Evolutionary conservation across 352 stramenopile species (phyloP).

Genomic region (Globisporangium recalcitrans): DNA sequence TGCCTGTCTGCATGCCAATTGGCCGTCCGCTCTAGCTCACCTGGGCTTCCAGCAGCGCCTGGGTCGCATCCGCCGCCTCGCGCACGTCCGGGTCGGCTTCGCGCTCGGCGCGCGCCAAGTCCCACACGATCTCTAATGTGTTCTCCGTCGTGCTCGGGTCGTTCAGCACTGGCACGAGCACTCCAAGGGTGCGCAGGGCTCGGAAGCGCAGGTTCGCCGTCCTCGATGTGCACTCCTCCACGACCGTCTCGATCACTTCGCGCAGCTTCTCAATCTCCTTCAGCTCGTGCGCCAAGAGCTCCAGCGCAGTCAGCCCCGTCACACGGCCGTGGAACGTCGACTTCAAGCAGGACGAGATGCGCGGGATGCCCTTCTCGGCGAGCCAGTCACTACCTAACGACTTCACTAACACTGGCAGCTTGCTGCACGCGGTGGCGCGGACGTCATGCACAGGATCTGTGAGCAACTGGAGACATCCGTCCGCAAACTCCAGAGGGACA

Average conservation of each 20-base stretch:
- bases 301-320: slow-evolving; percentile 63
- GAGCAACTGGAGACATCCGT: slow-evolving; percentile 64
- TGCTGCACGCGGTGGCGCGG: slow-evolving; percentile 52
- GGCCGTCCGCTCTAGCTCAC: slow-evolving; percentile 28
- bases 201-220: slow-evolving; percentile 81
- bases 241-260: slow-evolving; percentile 55
- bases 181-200: slow-evolving; percentile 58
- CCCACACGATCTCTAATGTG: slow-evolving; percentile 72
- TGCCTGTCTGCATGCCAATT: not conserved
- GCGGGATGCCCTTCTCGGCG: slow-evolving; percentile 55
- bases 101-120: slow-evolving; percentile 49
- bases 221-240: slow-evolving; percentile 74
- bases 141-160: slow-evolving; percentile 57
- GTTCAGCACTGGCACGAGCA: slow-evolving; percentile 65
- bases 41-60: slow-evolving; percentile 41
- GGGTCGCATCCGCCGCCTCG: slow-evolving; percentile 59
- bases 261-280: slow-evolving; percentile 66
- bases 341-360: slow-evolving; percentile 55
- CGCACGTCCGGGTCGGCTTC: slow-evolving; percentile 72
- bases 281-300: slow-evolving; percentile 55
- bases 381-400: slow-evolving; percentile 80
- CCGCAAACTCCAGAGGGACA: slow-evolving; percentile 63
- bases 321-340: slow-evolving; percentile 71
- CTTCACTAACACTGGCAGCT: slow-evolving; percentile 55
- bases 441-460: slow-evolving; percentile 71